phyloP scores from a whole-genome alignment of 2,329 filamentous ascomycete genomes.

The Ascochyta lentis region DNA sequence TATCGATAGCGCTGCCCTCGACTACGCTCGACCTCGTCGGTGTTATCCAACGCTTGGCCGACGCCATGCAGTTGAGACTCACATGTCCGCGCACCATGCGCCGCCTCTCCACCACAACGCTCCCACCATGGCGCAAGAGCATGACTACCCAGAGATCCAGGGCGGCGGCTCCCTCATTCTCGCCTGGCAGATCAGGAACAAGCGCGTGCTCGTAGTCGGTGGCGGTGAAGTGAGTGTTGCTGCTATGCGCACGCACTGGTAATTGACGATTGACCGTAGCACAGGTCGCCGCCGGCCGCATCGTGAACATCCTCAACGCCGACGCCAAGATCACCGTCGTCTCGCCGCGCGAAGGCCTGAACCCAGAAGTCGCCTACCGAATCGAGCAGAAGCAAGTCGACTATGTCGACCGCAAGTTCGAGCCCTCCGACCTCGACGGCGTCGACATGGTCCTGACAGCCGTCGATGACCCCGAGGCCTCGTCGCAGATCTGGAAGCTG shows the following conservation, averaged over 20 bases:
- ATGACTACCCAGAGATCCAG: conserved; percentile 76
- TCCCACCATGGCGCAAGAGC: conserved; percentile 54
- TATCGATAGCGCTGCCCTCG: conserved; percentile 6
- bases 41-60: conserved; percentile 15
- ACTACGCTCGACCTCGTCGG: conserved; percentile 5
- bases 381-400: conserved; percentile 76
- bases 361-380: conserved; percentile 85
- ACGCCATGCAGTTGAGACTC: conserved; percentile 17
- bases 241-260: conserved; percentile 8
- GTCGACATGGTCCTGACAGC: conserved; percentile 90
- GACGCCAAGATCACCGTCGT: conserved; percentile 90
- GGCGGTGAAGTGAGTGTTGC: conserved; percentile 80
- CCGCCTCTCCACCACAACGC: conserved; percentile 22
- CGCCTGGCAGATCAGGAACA: conserved; percentile 92
- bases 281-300: conserved; percentile 93
- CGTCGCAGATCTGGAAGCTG: conserved; percentile 87
- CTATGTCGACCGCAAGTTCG: conserved; percentile 83
- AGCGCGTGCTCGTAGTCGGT: conserved; percentile 88
- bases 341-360: conserved; percentile 78
- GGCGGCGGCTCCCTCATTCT: conserved; percentile 92
- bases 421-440: conserved; percentile 82
- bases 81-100: conserved; percentile 34
- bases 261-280: conserved; percentile 47
- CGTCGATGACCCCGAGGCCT: conserved; percentile 92
- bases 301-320: conserved; percentile 92